Evolutionary conservation across 495 filamentous ascomycete genomes (phyloP).

Genomic region (Trichoderma parareesei): DNA sequence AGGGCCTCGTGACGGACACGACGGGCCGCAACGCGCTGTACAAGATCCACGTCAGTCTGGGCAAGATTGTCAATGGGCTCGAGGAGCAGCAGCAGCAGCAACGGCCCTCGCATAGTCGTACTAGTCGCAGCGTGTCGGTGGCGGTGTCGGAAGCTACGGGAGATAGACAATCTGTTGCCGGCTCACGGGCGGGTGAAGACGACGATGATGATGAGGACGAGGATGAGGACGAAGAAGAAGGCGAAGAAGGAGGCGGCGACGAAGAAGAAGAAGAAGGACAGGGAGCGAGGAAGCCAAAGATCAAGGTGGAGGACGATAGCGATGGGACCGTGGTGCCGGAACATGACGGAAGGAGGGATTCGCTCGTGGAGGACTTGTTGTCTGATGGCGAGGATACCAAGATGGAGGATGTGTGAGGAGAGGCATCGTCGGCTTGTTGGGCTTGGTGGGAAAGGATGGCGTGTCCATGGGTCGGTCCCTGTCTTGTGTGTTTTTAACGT

Average conservation of each 20-base stretch:
- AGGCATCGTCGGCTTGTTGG: background rate
- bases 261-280: conserved; percentile 23
- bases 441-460: too few species aligned
- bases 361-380: conserved; percentile 36
- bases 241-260: conserved; percentile 21
- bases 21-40: conserved; percentile 66
- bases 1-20: conserved; percentile 59
- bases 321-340: conserved; percentile 16
- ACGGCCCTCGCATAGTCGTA: conserved; percentile 17
- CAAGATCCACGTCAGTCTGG: conserved; percentile 63
- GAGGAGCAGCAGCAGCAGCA: conserved; percentile 22
- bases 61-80: conserved; percentile 52
- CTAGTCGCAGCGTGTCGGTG: conserved; percentile 11
- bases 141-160: background rate
- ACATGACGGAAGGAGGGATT: conserved; percentile 18
- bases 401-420: background rate
- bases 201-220: background rate
- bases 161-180: background rate
- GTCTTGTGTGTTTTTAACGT: background rate
- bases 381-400: conserved; percentile 33
- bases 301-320: conserved; percentile 26
- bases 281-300: conserved; percentile 23
- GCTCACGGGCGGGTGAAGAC: conserved; percentile 14
- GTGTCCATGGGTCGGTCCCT: too few species aligned
- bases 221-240: background rate